Percentiles rank a stretch among this genome's conserved stretches.
Conservation (phyloP, 176 grass and related monocot genomes). For the Puccinellia tenuiflora region DNA sequence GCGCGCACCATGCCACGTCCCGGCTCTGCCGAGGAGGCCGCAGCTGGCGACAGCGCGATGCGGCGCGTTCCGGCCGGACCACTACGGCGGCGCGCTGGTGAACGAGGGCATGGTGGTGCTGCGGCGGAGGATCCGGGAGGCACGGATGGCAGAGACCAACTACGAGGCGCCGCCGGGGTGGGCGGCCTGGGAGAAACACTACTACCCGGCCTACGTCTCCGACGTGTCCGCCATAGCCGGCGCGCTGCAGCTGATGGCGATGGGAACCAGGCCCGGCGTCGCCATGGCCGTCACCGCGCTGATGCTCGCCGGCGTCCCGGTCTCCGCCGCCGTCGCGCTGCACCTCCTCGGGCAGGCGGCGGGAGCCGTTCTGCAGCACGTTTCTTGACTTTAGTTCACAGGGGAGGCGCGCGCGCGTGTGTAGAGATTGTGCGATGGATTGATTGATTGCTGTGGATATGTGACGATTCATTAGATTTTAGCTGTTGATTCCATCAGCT, state of each 20-base stretch:
- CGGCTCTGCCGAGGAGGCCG: no score
- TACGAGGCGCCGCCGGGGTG: constrained; percentile 51
- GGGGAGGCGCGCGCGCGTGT: no score
- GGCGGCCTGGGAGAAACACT: constrained; percentile 70
- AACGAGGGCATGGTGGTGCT: constrained; percentile 74
- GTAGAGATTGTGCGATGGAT: no score
- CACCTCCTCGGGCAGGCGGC: constrained; percentile 15
- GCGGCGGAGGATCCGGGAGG: constrained; percentile 51
- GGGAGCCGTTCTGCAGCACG: constrained; percentile 4
- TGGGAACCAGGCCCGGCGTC: constrained; percentile 47
- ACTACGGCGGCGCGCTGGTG: constrained; percentile 43
- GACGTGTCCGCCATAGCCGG: constrained; percentile 45
- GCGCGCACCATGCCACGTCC: no score
- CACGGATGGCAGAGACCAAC: constrained; percentile 49
- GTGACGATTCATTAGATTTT: no score
- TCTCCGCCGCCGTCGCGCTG: constrained; percentile 28
- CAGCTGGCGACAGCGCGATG: neutral
- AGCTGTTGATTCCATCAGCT: no score
- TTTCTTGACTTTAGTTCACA: neutral
- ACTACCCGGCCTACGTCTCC: constrained; percentile 57
- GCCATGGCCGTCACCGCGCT: constrained; percentile 22
- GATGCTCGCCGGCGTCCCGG: constrained; percentile 45
- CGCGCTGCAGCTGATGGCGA: constrained; percentile 47
- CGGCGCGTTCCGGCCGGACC: constrained; percentile 5
- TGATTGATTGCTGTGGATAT: no score